phyloP scores from a whole-genome alignment of 345 rosid species.

The Dimocarpus longan region DNA sequence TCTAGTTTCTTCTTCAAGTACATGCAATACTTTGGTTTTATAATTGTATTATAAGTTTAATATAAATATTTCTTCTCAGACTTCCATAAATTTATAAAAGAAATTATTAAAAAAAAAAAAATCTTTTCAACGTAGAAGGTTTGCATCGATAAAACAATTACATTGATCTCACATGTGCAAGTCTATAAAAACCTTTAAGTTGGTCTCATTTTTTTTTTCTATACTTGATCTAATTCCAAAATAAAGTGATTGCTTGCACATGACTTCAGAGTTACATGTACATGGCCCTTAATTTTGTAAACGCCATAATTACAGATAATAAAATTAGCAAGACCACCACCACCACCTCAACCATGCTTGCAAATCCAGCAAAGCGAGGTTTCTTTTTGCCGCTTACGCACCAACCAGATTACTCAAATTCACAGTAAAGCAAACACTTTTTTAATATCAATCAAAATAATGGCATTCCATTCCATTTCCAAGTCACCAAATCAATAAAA shows the following conservation, averaged over 20 bases:
- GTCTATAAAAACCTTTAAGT: no score
- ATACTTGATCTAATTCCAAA: background rate
- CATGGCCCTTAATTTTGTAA: no score
- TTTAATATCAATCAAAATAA: slow-evolving; percentile 14
- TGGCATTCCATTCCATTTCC: background rate
- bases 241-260: background rate
- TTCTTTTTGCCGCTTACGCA: slow-evolving; percentile 17
- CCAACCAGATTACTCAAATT: slow-evolving; percentile 36
- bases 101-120: no score
- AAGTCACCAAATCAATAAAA: background rate
- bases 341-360: slow-evolving; percentile 35
- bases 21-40: no score
- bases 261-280: background rate
- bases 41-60: no score
- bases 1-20: no score
- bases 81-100: no score
- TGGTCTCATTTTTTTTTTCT: no score
- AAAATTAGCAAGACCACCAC: slow-evolving; percentile 11
- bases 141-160: no score
- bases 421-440: slow-evolving; percentile 31
- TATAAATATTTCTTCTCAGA: no score
- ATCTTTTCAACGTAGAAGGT: no score
- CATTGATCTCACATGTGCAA: no score
- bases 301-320: slow-evolving; percentile 19
- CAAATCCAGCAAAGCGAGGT: slow-evolving; percentile 45